phyloP scores from a whole-genome alignment of 768 basidiomycete species.

The Rhodotorula paludigena region DNA sequence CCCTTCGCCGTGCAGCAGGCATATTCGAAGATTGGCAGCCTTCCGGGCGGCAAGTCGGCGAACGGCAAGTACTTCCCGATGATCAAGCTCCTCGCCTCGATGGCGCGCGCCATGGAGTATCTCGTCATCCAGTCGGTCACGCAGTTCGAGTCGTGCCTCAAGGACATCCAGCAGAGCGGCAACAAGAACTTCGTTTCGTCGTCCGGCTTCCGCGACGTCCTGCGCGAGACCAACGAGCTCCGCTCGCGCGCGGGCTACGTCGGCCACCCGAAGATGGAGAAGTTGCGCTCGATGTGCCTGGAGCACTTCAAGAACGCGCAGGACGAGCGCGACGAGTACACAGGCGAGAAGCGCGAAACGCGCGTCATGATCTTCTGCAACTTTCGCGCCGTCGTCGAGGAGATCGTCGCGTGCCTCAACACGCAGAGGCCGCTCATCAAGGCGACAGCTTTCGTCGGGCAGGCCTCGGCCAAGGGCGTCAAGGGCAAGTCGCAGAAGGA shows the following conservation, averaged over 20 bases:
- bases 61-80: constrained; percentile 44
- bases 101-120: constrained; percentile 83
- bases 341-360: constrained; percentile 37
- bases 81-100: constrained; percentile 52
- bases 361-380: constrained; percentile 91
- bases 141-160: constrained; percentile 67
- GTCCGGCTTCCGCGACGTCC: constrained; percentile 35
- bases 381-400: constrained; percentile 83
- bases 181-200: constrained; percentile 61
- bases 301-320: constrained; percentile 65
- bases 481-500: constrained; percentile 87
- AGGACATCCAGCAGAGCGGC: constrained; percentile 40
- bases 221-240: constrained; percentile 32
- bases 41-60: constrained; percentile 18
- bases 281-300: constrained; percentile 64
- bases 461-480: constrained; percentile 72
- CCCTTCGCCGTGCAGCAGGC: constrained; percentile 36
- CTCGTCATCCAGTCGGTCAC: constrained; percentile 78
- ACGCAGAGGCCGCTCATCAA: constrained; percentile 65
- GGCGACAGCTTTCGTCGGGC: constrained; percentile 82
- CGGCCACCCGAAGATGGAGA: constrained; percentile 87
- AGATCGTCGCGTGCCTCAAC: constrained; percentile 76
- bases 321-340: constrained; percentile 42
- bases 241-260: constrained; percentile 40
- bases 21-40: constrained; percentile 26